Evolutionary conservation across 2,329 filamentous ascomycete genomes (phyloP).

Genomic region (Colletotrichum sp.): DNA sequence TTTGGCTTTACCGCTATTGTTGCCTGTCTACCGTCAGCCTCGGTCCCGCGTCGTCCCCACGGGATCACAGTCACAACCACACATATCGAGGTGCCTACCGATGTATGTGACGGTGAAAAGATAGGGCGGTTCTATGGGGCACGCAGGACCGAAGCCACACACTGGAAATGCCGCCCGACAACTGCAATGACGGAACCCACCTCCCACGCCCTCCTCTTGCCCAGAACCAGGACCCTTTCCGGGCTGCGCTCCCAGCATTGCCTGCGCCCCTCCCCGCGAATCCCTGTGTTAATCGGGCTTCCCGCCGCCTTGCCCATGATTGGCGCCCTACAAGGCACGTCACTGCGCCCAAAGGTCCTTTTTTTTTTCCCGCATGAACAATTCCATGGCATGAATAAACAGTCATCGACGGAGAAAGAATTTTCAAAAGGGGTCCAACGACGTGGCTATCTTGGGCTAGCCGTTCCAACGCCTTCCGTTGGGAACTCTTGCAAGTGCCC

Average conservation of each 20-base stretch:
- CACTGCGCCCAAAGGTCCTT: neutral
- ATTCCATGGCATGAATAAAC: conserved; percentile 4
- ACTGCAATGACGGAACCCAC: neutral
- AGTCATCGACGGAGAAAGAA: neutral
- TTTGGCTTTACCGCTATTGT: neutral
- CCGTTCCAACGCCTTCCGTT: neutral
- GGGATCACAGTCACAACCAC: neutral
- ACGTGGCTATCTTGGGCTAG: neutral
- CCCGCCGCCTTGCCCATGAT: conserved; percentile 7
- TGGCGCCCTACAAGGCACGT: conserved; percentile 8
- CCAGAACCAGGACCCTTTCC: neutral
- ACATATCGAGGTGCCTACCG: neutral
- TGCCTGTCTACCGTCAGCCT: neutral
- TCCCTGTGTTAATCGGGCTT: conserved; percentile 19
- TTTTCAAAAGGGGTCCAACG: neutral
- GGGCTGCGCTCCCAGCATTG: neutral
- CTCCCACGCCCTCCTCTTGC: neutral
- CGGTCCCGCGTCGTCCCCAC: neutral
- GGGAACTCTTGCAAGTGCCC: neutral
- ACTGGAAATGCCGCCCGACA: neutral
- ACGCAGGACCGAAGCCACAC: neutral
- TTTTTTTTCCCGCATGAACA: conserved; percentile 5
- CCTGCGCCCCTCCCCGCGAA: neutral
- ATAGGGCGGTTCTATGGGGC: neutral
- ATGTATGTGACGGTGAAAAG: neutral